A percentile compares a stretch with the other conserved stretches of the same genome.
These are phyloP conservation scores for Yamadazyma philogaea DNA, from an alignment of 805 yeast genomes.

Conservation along the genomic window DNA sequence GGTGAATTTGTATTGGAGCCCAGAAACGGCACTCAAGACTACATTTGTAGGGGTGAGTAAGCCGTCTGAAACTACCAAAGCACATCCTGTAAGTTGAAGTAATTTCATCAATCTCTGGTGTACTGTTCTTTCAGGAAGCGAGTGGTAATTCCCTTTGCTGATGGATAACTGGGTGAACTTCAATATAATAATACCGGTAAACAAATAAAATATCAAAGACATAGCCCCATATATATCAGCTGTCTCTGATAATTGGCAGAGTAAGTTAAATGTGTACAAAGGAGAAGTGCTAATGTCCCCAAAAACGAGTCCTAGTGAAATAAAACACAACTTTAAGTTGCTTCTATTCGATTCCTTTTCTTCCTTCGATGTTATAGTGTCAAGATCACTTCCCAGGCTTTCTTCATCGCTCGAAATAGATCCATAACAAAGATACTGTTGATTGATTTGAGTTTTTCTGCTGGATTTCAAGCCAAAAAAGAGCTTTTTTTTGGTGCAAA, in stretches of 20 bases:
- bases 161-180: conserved; percentile 52
- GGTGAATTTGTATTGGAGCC: conserved; percentile 32
- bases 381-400: conserved; percentile 3
- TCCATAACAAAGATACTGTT: conserved; percentile 43
- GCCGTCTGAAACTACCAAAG: conserved; percentile 58
- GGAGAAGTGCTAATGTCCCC: conserved; percentile 67
- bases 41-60: conserved; percentile 63
- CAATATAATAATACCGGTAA: conserved; percentile 49
- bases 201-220: conserved; percentile 54
- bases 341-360: background rate
- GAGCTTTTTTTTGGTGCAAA: background rate
- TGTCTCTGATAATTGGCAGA: conserved; percentile 19
- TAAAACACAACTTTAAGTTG: conserved; percentile 13
- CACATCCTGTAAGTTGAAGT: conserved; percentile 50
- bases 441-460: conserved; percentile 31
- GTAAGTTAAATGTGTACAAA: conserved; percentile 44
- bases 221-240: conserved; percentile 47
- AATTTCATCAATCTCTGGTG: background rate
- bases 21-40: conserved; percentile 54
- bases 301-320: conserved; percentile 60
- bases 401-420: conserved; percentile 45
- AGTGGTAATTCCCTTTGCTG: conserved; percentile 33
- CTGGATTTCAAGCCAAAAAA: background rate
- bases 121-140: background rate
- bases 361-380: background rate